Percentiles rank a stretch among this genome's conserved stretches.
Evolutionary conservation across 805 yeast genomes (phyloP).

Genomic region (Kazachstania viticola): DNA sequence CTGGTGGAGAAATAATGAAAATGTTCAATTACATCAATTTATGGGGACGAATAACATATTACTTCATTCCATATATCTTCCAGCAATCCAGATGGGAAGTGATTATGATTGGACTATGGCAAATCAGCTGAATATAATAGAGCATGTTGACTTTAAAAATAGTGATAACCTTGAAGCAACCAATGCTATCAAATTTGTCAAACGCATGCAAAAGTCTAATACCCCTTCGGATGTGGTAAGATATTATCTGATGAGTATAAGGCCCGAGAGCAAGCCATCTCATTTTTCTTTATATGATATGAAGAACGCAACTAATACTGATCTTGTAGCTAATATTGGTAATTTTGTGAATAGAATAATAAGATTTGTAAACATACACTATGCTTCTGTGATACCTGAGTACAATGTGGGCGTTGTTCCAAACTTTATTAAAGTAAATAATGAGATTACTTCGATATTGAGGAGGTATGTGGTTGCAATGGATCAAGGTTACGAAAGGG

Average conservation of each 20-base stretch:
- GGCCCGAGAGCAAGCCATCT: constrained; percentile 92
- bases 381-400: constrained; percentile 76
- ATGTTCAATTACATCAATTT: constrained; percentile 82
- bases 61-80: constrained; percentile 96
- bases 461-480: constrained; percentile 51
- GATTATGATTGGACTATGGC: constrained; percentile 79
- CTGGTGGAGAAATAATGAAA: constrained; percentile 90
- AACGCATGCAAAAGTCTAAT: constrained; percentile 89
- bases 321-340: constrained; percentile 88
- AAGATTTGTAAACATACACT: constrained; percentile 81
- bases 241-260: constrained; percentile 78
- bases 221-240: constrained; percentile 91
- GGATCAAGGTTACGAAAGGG: constrained; percentile 71
- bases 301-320: constrained; percentile 84
- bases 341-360: constrained; percentile 89
- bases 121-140: constrained; percentile 85
- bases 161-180: too few relatives aligned
- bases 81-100: constrained; percentile 83
- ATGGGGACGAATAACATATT: constrained; percentile 99
- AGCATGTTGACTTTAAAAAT: constrained; percentile 90
- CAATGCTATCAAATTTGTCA: constrained; percentile 95
- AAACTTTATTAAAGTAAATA: constrained; percentile 33
- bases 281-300: constrained; percentile 96
- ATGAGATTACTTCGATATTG: constrained; percentile 54
- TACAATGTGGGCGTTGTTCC: constrained; percentile 39